Evolutionary conservation across 352 stramenopile genomes (phyloP), one percentile per base, ranked within the genome.

Genomic region (Phytophthora aleatoria): DNA sequence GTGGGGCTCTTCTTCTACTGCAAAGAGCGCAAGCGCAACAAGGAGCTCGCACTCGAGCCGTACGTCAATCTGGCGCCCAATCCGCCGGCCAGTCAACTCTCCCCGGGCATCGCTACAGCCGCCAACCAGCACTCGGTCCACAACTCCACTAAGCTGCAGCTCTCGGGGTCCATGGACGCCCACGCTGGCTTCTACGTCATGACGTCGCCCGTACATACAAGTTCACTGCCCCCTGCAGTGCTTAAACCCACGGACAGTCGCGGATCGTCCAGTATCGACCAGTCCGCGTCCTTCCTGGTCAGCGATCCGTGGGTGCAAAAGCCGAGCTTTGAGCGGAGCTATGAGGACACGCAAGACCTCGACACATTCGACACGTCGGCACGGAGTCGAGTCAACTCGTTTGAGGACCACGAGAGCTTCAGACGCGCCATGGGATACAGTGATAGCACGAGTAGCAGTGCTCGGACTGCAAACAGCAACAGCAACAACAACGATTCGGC

Each of bases 51-150:
- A 3, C 60, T 71, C 20, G 73, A 73, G 63, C 59, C 71, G 27
- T 74, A 68, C 49, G 61, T 81, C 7, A 71, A 77, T 31, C 13
- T 77, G 55, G 51, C 69, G 39, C 48, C 69, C 33, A 73, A 67
- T 33, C 56, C 60, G 8, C 60, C 58, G 6, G 56, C 64, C 39
- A 71, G 45, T 38, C 64, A 71, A 20, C 57, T 66, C 1, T 77
- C 69, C 1, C 64, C 64, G 3, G 64, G 60, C 10, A 74, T 74
- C 35, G 60, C 69, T 20, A 67, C 59, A 7, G 57, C 47, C n/a
- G 50, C 58, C 16, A 69, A 61, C 39, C 52, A 64, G 15, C 44
- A 42, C 2, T 57, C 59, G 10, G 35, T 28, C 11, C 24, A 57
- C 33, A 52, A 27, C 5, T 24, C n/a, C 13, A 57, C 50, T 1